Conservation (phyloP, 352 stramenopile genomes). For the Elongisporangium senticosum region DNA sequence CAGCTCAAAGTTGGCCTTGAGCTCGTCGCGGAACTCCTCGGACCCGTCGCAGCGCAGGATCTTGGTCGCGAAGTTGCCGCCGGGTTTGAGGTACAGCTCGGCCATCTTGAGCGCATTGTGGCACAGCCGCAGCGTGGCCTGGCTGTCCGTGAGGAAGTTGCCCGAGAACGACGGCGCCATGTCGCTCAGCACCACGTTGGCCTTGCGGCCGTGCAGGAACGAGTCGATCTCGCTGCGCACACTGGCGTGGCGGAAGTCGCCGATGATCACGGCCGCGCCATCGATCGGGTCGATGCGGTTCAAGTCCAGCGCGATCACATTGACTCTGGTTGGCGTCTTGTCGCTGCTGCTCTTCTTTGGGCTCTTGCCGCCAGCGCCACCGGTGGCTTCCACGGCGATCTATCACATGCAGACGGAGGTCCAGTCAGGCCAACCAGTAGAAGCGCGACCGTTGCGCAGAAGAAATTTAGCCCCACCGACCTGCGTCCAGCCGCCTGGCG, state of each 20-base stretch:
- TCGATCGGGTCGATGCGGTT: conserved; percentile 65
- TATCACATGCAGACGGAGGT: not conserved
- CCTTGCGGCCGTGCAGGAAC: conserved; percentile 37
- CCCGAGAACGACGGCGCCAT: conserved; percentile 85
- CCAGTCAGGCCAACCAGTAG: not conserved
- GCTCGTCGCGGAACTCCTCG: conserved; percentile 65
- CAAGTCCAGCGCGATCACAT: conserved; percentile 76
- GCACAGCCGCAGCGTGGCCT: conserved; percentile 78
- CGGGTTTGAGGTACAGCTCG: conserved; percentile 69
- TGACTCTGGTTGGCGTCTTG: conserved; percentile 9
- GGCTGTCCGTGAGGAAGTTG: conserved; percentile 67
- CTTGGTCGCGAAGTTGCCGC: conserved; percentile 78
- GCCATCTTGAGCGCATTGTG: conserved; percentile 84
- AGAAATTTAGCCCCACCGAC: conserved; percentile 11
- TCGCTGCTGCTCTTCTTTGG: conserved; percentile 8
- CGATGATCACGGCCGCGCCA: conserved; percentile 61
- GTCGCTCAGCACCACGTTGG: conserved; percentile 82
- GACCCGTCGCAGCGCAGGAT: conserved; percentile 72
- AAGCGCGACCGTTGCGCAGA: not conserved
- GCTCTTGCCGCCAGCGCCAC: conserved; percentile 11
- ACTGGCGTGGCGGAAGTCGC: conserved; percentile 66
- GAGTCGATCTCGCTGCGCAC: conserved; percentile 53
- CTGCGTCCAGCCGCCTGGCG: conserved; percentile 82
- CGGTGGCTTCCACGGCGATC: conserved; percentile 59
- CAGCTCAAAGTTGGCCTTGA: conserved; percentile 62